These are phyloP conservation scores for Diaporthe sp. DNA, from an alignment of 2,329 filamentous ascomycete genomes.

Conservation along the genomic window DNA sequence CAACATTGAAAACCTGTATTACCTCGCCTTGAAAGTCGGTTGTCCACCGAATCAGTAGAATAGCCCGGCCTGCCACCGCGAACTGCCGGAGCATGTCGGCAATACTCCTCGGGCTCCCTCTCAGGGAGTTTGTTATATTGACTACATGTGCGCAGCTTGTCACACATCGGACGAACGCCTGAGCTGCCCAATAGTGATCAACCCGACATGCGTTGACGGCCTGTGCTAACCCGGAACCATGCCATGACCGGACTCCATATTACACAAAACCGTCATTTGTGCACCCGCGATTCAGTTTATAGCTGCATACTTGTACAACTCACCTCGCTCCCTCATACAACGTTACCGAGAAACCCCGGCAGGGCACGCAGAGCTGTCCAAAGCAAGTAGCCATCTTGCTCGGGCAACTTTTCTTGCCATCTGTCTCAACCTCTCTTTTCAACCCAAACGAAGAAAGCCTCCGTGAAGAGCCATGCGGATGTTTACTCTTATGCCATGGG, in stretches of 20 bases:
- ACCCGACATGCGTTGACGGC: not conserved
- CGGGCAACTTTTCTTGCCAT: not conserved
- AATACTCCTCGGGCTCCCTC: constrained; percentile 9
- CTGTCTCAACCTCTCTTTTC: not conserved
- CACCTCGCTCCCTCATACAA: not conserved
- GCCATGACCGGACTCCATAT: not conserved
- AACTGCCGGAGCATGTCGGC: constrained; percentile 20
- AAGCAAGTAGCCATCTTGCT: not conserved
- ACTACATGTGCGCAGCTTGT: not conserved
- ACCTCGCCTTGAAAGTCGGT: not conserved
- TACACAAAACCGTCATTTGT: not conserved
- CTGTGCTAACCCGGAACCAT: not conserved
- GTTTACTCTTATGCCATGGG: not conserved
- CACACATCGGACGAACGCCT: not conserved
- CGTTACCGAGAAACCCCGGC: not conserved
- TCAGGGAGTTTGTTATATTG: not conserved
- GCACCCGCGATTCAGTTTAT: not conserved
- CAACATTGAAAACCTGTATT: not conserved
- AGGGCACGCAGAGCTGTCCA: not conserved
- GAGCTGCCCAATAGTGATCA: too few relatives aligned
- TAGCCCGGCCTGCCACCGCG: not conserved
- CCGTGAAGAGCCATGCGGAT: not conserved
- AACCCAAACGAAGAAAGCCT: not conserved
- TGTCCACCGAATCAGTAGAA: not conserved
- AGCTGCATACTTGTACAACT: not conserved